phyloP scores from a whole-genome alignment of 495 filamentous ascomycete species.

The Aspergillus taichungensis region DNA sequence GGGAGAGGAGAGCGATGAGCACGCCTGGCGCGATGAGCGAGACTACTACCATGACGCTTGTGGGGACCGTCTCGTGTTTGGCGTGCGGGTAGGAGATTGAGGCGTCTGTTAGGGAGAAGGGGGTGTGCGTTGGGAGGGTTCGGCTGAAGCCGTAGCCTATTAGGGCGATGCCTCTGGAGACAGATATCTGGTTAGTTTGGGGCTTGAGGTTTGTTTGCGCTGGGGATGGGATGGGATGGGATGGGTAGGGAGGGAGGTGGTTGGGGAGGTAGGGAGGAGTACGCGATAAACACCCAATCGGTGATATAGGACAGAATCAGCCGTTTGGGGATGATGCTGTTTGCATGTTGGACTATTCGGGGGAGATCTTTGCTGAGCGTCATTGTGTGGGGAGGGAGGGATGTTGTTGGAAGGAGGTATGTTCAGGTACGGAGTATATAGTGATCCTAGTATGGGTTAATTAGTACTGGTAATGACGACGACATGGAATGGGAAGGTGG shows the following conservation, averaged over 20 bases:
- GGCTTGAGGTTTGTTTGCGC: not conserved
- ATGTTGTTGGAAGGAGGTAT: no score
- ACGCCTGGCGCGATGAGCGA: slow-evolving; percentile 44
- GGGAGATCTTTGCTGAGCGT: not conserved
- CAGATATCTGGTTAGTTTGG: not conserved
- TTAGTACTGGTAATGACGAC: no score
- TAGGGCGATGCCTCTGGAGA: slow-evolving; percentile 31
- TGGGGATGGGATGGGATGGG: not conserved
- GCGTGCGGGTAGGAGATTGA: slow-evolving; percentile 50
- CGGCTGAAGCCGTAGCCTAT: slow-evolving; percentile 38
- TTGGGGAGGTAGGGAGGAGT: slow-evolving; percentile 5
- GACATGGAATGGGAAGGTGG: no score
- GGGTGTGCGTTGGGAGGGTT: slow-evolving; percentile 30
- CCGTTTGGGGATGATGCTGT: slow-evolving; percentile 23
- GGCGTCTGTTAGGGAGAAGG: slow-evolving; percentile 45
- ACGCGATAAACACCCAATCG: slow-evolving; percentile 48
- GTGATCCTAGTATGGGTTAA: not conserved
- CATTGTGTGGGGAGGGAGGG: not conserved
- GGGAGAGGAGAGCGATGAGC: slow-evolving; percentile 38
- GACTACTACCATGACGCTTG: slow-evolving; percentile 38
- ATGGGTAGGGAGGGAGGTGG: not conserved
- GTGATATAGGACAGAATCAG: slow-evolving; percentile 41
- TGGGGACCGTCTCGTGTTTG: slow-evolving; percentile 47
- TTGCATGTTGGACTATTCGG: not conserved
- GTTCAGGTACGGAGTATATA: not conserved